Evolutionary conservation across 2,329 filamentous ascomycete genomes (phyloP).

Genomic region (Xylariaceae sp.): DNA sequence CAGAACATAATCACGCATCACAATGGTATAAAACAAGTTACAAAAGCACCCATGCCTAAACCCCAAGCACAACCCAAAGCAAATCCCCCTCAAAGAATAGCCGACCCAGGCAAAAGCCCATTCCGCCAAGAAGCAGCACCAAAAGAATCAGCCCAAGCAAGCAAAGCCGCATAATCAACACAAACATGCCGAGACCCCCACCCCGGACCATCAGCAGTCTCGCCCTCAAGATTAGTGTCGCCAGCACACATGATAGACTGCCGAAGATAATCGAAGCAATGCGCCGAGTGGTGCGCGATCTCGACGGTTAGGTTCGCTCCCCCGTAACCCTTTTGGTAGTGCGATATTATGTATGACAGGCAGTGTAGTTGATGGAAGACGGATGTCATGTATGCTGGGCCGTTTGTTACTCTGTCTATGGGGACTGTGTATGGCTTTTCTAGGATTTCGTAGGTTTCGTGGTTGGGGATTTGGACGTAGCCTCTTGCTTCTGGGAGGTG

Average conservation of each 20-base stretch:
- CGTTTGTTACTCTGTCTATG: conserved; percentile 31
- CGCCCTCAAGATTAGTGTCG: conserved; percentile 39
- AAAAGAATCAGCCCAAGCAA: conserved; percentile 35
- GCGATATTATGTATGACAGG: conserved; percentile 35
- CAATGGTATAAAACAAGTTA: no score
- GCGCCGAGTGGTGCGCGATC: conserved; percentile 36
- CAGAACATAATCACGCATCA: no score
- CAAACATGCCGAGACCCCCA: conserved; percentile 38
- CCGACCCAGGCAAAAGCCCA: conserved; percentile 27
- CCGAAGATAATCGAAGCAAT: conserved; percentile 40
- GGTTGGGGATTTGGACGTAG: conserved; percentile 33
- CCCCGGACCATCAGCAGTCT: conserved; percentile 36
- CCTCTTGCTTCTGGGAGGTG: conserved; percentile 29
- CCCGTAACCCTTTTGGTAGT: conserved; percentile 36
- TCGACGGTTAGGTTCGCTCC: conserved; percentile 33
- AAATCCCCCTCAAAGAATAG: conserved; percentile 20
- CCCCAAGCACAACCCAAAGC: no score
- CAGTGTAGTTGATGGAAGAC: conserved; percentile 41
- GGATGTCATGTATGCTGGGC: conserved; percentile 38
- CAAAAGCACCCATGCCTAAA: no score
- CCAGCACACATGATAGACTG: conserved; percentile 38
- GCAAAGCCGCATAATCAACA: conserved; percentile 35
- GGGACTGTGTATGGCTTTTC: conserved; percentile 31
- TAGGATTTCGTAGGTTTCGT: conserved; percentile 30
- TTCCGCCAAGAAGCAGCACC: conserved; percentile 33